These are phyloP conservation scores for Bacidia rubella DNA, from an alignment of 495 filamentous ascomycete genomes.

Conservation along the genomic window DNA sequence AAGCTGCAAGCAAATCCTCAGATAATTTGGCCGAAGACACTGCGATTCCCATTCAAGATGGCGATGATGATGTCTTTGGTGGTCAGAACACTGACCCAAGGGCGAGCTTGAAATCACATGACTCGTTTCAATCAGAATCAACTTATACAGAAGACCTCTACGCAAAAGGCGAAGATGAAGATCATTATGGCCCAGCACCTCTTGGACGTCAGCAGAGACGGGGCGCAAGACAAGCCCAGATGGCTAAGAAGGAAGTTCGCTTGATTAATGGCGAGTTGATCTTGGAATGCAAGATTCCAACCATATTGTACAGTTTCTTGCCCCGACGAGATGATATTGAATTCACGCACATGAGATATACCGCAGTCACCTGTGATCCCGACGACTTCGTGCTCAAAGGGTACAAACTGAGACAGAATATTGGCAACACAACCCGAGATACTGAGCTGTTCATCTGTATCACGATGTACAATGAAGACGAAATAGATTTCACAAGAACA, in stretches of 20 bases:
- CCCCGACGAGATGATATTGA: slow-evolving; percentile 85
- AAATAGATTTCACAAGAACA: slow-evolving; percentile 87
- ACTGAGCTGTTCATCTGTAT: slow-evolving; percentile 98
- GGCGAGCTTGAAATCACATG: slow-evolving; percentile 37
- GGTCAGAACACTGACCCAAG: slow-evolving; percentile 23
- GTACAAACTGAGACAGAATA: slow-evolving; percentile 93
- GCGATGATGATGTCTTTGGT: slow-evolving; percentile 66
- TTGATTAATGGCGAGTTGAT: slow-evolving; percentile 96
- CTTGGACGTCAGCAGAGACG: slow-evolving; percentile 70
- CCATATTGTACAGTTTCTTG: slow-evolving; percentile 89
- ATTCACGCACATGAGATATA: slow-evolving; percentile 99
- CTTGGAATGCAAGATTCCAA: slow-evolving; percentile 96
- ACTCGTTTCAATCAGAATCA: slow-evolving; percentile 56
- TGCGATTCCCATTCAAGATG: slow-evolving; percentile 42
- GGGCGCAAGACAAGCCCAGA: slow-evolving; percentile 70
- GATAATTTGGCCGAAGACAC: slow-evolving; percentile 27
- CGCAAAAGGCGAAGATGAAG: slow-evolving; percentile 22
- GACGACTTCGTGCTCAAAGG: slow-evolving; percentile 81
- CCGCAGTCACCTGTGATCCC: slow-evolving; percentile 96
- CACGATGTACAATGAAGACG: slow-evolving; percentile 98
- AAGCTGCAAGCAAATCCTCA: slow-evolving; percentile 30
- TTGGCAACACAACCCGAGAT: slow-evolving; percentile 70
- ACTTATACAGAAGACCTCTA: slow-evolving; percentile 48
- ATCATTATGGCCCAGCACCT: slow-evolving; percentile 79
- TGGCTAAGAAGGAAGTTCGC: slow-evolving; percentile 85